A percentile compares a stretch with the other conserved stretches of the same genome.
phyloP scores from a whole-genome alignment of 345 rosid species.

The Populus nigra region DNA sequence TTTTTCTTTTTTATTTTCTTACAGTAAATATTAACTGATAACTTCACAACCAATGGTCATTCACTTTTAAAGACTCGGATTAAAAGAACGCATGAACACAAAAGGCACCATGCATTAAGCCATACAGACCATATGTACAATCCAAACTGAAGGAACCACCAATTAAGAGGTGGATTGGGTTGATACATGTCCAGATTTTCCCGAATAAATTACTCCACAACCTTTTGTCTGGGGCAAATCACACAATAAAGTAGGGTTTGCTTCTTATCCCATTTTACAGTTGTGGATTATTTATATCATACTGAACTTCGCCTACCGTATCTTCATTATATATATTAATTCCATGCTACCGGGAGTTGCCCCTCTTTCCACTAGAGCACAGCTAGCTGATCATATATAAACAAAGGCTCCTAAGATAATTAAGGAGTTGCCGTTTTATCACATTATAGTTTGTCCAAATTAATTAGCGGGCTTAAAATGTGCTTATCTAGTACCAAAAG shows the following conservation, averaged over 20 bases:
- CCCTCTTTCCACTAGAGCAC: neutral
- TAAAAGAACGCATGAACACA: too few relatives aligned
- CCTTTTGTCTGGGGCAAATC: neutral
- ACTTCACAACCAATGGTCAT: too few relatives aligned
- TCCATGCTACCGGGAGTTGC: too few relatives aligned
- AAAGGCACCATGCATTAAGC: too few relatives aligned
- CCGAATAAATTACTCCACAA: neutral
- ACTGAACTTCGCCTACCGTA: neutral
- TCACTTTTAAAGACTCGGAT: too few relatives aligned
- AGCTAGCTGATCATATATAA: neutral
- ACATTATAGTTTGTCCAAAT: neutral
- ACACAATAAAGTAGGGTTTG: neutral
- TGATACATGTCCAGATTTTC: too few relatives aligned
- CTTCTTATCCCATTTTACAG: neutral
- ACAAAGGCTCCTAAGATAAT: neutral
- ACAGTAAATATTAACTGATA: too few relatives aligned
- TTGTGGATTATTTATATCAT: neutral
- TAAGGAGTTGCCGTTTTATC: neutral
- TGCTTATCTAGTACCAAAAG: neutral
- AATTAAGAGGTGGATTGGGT: too few relatives aligned
- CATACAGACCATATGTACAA: too few relatives aligned
- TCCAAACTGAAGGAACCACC: neutral
- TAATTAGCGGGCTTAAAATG: neutral
- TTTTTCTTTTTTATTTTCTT: too few relatives aligned
- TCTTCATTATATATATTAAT: too few relatives aligned